Conservation (phyloP, 371 early-diverging fungal species). For the Mortierella sp. region DNA sequence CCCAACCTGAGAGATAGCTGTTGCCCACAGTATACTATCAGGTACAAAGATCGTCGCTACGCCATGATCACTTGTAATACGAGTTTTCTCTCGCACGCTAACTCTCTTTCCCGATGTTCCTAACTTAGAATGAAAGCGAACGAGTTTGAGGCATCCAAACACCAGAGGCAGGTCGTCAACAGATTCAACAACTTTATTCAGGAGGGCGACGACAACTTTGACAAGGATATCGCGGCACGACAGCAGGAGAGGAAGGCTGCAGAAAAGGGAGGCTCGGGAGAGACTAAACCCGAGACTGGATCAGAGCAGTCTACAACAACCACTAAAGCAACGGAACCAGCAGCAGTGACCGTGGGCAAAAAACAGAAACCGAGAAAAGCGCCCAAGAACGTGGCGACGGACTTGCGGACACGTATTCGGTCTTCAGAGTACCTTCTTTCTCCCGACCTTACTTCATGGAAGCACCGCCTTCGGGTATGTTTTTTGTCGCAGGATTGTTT, state of each 20-base stretch:
- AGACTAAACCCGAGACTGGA: neutral
- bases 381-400: slow-evolving; percentile 35
- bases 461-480: slow-evolving; percentile 56
- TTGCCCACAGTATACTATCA: slow-evolving; percentile 80
- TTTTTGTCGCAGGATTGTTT: neutral
- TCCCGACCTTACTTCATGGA: slow-evolving; percentile 49
- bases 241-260: slow-evolving; percentile 4
- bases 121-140: slow-evolving; percentile 64
- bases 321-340: neutral
- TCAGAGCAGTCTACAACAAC: neutral
- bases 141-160: slow-evolving; percentile 68
- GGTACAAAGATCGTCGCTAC: slow-evolving; percentile 48
- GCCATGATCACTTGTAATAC: neutral
- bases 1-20: slow-evolving; percentile 73
- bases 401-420: slow-evolving; percentile 36
- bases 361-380: slow-evolving; percentile 53
- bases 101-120: neutral
- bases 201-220: slow-evolving; percentile 50
- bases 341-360: neutral
- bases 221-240: slow-evolving; percentile 40
- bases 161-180: slow-evolving; percentile 78
- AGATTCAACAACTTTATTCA: slow-evolving; percentile 71
- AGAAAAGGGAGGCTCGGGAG: neutral
- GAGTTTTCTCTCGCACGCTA: too few relatives aligned
- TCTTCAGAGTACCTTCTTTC: slow-evolving; percentile 46